A percentile compares a stretch with the other conserved stretches of the same genome.
Conservation (phyloP, 306 rosid species). For the Sindora glabra region DNA sequence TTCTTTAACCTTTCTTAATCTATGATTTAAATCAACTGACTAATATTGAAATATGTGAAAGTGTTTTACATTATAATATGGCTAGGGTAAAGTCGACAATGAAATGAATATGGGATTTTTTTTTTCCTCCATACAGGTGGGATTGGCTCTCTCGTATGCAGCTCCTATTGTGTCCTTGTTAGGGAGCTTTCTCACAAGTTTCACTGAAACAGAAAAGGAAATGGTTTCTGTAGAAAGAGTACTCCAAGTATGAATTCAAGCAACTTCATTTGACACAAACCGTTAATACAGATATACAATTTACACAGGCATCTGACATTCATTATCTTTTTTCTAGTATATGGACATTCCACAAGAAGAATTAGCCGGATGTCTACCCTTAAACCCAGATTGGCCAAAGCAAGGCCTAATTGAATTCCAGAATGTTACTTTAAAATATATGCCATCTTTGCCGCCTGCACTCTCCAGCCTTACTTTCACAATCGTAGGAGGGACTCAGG, state of each 20-base stretch:
- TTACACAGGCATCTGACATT: slow-evolving; percentile 9
- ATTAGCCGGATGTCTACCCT: slow-evolving; percentile 41
- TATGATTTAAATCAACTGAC: slow-evolving; percentile 10
- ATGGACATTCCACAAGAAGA: slow-evolving; percentile 90
- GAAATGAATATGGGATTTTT: neutral
- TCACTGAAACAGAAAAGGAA: slow-evolving; percentile 96
- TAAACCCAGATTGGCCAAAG: slow-evolving; percentile 64
- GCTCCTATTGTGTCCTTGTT: slow-evolving; percentile 79
- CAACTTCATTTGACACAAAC: neutral
- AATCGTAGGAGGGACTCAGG: slow-evolving; percentile 77
- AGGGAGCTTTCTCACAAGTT: slow-evolving; percentile 83
- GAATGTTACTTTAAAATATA: slow-evolving; percentile 77
- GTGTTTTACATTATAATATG: neutral
- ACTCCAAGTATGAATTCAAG: slow-evolving; percentile 61
- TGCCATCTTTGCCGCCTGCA: slow-evolving; percentile 77
- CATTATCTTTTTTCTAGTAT: slow-evolving; percentile 41
- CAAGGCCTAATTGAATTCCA: slow-evolving; percentile 76
- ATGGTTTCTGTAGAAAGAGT: slow-evolving; percentile 95
- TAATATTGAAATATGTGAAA: neutral
- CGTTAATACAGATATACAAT: neutral
- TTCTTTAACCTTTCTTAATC: slow-evolving; percentile 15
- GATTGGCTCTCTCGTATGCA: slow-evolving; percentile 88
- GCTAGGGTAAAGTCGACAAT: neutral
- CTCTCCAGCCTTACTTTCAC: slow-evolving; percentile 67
- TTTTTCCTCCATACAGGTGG: slow-evolving; percentile 52